Conservation (phyloP, 1,139 yeast species). For the Magnusiomyces starmeri region DNA sequence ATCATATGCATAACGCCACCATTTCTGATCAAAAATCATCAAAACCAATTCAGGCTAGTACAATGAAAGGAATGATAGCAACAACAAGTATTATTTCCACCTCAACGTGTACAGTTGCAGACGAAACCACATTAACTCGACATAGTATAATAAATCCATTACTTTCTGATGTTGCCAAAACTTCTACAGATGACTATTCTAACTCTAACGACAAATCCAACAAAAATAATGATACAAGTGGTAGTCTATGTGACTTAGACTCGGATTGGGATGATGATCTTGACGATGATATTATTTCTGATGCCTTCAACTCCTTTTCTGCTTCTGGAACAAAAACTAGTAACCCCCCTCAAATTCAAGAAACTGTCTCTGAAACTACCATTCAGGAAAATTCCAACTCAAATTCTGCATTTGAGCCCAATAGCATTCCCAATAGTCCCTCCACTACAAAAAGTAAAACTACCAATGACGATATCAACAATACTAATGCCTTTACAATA, state of each 20-base stretch:
- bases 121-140: too few relatives aligned
- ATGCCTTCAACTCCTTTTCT: background rate
- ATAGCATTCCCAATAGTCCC: background rate
- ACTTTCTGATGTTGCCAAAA: too few relatives aligned
- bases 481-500: too few relatives aligned
- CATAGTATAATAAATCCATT: too few relatives aligned
- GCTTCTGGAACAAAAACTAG: background rate
- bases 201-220: background rate
- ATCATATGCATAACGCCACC: too few relatives aligned
- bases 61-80: too few relatives aligned
- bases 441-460: background rate
- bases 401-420: background rate
- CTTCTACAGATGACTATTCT: background rate
- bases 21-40: too few relatives aligned
- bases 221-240: background rate
- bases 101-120: too few relatives aligned
- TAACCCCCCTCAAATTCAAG: background rate
- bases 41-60: too few relatives aligned
- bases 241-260: background rate
- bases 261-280: slow-evolving; percentile 1
- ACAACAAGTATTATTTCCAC: too few relatives aligned
- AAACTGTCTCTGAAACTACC: too few relatives aligned
- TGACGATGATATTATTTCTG: background rate
- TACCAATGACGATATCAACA: background rate
- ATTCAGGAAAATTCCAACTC: too few relatives aligned